These are phyloP conservation scores for Yamadazyma buinensis DNA, from an alignment of 1,139 yeast genomes.

Conservation along the genomic window DNA sequence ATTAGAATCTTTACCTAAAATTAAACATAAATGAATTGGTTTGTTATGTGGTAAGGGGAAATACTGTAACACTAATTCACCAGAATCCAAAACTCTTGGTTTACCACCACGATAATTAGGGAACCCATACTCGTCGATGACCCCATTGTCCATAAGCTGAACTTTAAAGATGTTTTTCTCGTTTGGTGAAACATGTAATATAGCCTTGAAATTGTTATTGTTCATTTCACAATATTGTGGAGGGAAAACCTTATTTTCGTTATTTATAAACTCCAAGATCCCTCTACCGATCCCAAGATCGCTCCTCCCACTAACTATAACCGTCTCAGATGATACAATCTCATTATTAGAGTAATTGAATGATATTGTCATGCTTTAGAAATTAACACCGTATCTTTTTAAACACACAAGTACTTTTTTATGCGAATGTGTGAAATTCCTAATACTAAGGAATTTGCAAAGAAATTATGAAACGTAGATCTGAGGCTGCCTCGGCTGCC, in stretches of 20 bases:
- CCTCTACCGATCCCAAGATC: slow-evolving; percentile 18
- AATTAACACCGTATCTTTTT: too few species aligned
- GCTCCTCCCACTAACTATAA: slow-evolving; percentile 33
- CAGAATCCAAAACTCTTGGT: slow-evolving; percentile 20
- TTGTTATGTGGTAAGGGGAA: slow-evolving; percentile 64
- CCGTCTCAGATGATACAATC: slow-evolving; percentile 41
- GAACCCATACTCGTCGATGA: slow-evolving; percentile 26
- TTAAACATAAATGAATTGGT: slow-evolving; percentile 74
- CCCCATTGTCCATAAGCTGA: slow-evolving; percentile 22
- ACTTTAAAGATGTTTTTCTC: slow-evolving; percentile 40
- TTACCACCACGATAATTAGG: slow-evolving; percentile 18
- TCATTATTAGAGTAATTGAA: slow-evolving; percentile 36
- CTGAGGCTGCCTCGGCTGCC: slow-evolving; percentile 22
- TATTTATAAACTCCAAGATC: slow-evolving; percentile 31
- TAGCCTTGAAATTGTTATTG: slow-evolving; percentile 67
- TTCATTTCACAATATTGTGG: slow-evolving; percentile 70
- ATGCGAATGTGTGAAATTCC: background rate
- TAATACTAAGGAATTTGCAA: too few species aligned
- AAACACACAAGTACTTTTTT: too few species aligned
- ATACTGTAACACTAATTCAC: slow-evolving; percentile 40
- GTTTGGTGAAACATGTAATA: slow-evolving; percentile 69
- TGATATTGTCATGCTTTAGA: slow-evolving; percentile 20
- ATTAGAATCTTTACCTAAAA: slow-evolving; percentile 76
- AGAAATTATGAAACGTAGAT: slow-evolving; percentile 1
- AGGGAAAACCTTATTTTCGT: slow-evolving; percentile 54